Evolutionary conservation across 768 basidiomycete genomes (phyloP).

Genomic region (Auricularia cornea): DNA sequence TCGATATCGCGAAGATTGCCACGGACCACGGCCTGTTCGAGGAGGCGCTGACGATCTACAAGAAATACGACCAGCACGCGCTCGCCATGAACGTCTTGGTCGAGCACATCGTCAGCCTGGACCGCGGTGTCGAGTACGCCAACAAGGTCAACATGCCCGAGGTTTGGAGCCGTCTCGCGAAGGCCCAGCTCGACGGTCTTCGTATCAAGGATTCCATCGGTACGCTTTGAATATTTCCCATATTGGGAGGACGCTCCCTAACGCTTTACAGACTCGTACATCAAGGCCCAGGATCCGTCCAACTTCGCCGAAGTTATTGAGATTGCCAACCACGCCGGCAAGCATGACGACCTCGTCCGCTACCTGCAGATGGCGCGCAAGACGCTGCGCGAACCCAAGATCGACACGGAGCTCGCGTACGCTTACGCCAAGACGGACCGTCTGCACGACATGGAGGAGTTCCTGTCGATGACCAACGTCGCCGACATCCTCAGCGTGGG

Average conservation of each 20-base stretch:
- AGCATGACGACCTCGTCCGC: constrained; percentile 89
- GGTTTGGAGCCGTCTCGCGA: constrained; percentile 96
- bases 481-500: constrained; percentile 95
- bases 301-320: constrained; percentile 96
- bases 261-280: constrained; percentile 70
- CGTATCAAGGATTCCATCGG: constrained; percentile 98
- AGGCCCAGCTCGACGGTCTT: constrained; percentile 95
- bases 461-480: constrained; percentile 96
- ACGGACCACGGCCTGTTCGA: constrained; percentile 93
- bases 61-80: constrained; percentile 92
- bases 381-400: constrained; percentile 90
- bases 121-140: constrained; percentile 92
- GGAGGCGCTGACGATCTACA: constrained; percentile 94
- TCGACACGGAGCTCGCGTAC: constrained; percentile 96
- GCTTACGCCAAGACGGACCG: constrained; percentile 88
- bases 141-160: constrained; percentile 94
- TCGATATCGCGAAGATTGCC: constrained; percentile 93
- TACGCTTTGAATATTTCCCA: constrained; percentile 25
- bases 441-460: constrained; percentile 99
- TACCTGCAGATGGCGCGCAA: constrained; percentile 99
- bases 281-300: constrained; percentile 91
- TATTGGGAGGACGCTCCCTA: background rate
- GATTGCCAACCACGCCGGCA: constrained; percentile 87
- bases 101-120: constrained; percentile 95
- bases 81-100: constrained; percentile 97